Evolutionary conservation across 495 filamentous ascomycete species (phyloP), one percentile per base, ranked within the genome.

Genomic region (Aspergillus kassunensis): DNA sequence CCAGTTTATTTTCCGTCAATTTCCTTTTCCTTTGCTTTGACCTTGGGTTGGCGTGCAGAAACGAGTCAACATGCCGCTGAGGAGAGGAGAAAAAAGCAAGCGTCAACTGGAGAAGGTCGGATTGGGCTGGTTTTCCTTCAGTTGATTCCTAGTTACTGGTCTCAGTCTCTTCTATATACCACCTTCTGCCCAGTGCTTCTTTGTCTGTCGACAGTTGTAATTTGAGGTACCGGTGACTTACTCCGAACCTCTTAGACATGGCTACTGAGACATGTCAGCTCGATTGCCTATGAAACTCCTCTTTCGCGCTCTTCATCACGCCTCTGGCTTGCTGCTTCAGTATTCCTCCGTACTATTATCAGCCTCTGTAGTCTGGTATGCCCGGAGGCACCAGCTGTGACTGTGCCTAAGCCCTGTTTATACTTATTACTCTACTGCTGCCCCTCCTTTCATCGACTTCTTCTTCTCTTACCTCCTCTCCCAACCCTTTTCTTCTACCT

Each of bases 381-480:
- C 59, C 49, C 20, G 53, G 54, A 57, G 43, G 47, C 56, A 45
- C 59, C 46, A 57, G 53, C 36, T 51, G 51, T 59, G 46, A 56
- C 48, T 62, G 56, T 62, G 53, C 59, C 59, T 62, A 62, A 62
- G 55, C 55, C n/a, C 59, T 62, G 59, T 58, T 62, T 58, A 58
- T 58, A 58, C 49, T 53, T 59, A 52, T 51, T 54, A 37, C 33
- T 33, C 41, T 41, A 42, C 41, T 57, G 50, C 46, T 56, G 49
- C 44, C 25, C 46, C 53, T 33, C 27, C 37, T n/a, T n/a, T n/a
- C n/a, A n/a, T n/a, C n/a, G n/a, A n/a, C 34, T 24, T 19, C 24
- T 33, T 37, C 24, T 9, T 27, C 24, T 9, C 9, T 9, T 27
- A 30, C 53, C 10, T 30, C 45, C 44, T 35, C 21, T 42, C 50